Evolutionary conservation across 352 stramenopile species (phyloP).

Genomic region (Discostella stelligera): DNA sequence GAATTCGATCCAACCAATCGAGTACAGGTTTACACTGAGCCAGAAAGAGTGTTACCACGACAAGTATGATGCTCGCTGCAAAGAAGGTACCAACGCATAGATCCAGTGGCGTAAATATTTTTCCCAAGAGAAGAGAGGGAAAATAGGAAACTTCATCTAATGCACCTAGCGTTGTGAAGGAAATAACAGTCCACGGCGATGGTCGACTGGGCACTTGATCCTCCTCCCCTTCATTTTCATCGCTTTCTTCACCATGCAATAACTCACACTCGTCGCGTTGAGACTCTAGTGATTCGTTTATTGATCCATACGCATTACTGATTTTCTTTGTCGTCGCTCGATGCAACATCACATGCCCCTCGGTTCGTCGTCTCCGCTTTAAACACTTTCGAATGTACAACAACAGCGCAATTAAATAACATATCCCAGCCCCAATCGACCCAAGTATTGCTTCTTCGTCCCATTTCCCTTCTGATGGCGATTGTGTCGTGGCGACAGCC

Average conservation of each 20-base stretch:
- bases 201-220: constrained; percentile 29
- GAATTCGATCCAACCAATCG: constrained; percentile 59
- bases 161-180: constrained; percentile 58
- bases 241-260: background rate
- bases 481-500: constrained; percentile 12
- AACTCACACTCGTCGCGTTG: background rate
- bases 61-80: constrained; percentile 55
- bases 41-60: constrained; percentile 50
- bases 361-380: constrained; percentile 29
- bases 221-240: constrained; percentile 7
- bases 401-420: constrained; percentile 48
- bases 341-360: constrained; percentile 4
- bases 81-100: constrained; percentile 60
- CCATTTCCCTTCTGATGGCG: constrained; percentile 17
- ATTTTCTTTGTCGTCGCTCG: constrained; percentile 18
- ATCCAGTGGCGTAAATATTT: constrained; percentile 63
- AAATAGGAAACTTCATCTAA: constrained; percentile 77
- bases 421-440: constrained; percentile 45
- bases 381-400: constrained; percentile 46
- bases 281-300: constrained; percentile 6
- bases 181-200: constrained; percentile 48
- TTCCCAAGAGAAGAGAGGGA: constrained; percentile 60
- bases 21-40: constrained; percentile 53
- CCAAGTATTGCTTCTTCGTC: constrained; percentile 43
- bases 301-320: constrained; percentile 34